Base-by-base conservation (phyloP, 257 asterid species). In the Echites panduratus region DNA sequence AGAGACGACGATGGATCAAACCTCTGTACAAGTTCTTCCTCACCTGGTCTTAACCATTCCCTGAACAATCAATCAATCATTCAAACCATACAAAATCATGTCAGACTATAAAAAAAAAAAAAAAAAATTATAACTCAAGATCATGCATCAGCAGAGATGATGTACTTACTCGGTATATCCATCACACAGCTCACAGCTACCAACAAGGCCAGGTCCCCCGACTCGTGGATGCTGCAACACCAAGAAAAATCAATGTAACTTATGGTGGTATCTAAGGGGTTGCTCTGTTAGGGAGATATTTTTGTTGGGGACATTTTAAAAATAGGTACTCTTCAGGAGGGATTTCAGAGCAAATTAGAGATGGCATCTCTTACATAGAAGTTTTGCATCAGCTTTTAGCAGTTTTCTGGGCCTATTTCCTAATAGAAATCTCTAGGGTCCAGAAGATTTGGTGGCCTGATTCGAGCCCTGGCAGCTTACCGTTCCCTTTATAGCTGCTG, bases 131-230 rank as follows among this genome's bases (percentile, higher is more conserved):
- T n/a, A 20, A 35, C 0, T 62, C 14, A 63, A 38, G 35, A 73
- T 13, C 12, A 58, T 41, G 58, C 52, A 43, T 9, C 52, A 67
- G 68, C 72, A 67, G 12, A 43, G 26, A 10, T 75, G 26, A 10
- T 75, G 73, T 75, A 83, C 99, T 87, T 86, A 92, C 99, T 95
- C 99, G 11, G 75, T 66, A 81, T 82, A 87, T 80, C 97, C 99
- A 71, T 92, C 92, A 44, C 96, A 52, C 70, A 86, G 82, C 66
- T 79, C 86, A 79, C 86, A 86, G 68, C 83, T 61, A 74, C 99
- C 99, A 74, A 89, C 79, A 63, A 95, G 96, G 72, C 99, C 98
- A 29, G 97, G 97, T 58, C 97, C 99, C 38, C 99, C 99, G 32
- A 91, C 81, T 79, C 75, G 85, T 49, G 99, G 99, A 79, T 90